Evolutionary conservation across 371 early-diverging fungal genomes (phyloP).

Genomic region (Mortierella sp.): DNA sequence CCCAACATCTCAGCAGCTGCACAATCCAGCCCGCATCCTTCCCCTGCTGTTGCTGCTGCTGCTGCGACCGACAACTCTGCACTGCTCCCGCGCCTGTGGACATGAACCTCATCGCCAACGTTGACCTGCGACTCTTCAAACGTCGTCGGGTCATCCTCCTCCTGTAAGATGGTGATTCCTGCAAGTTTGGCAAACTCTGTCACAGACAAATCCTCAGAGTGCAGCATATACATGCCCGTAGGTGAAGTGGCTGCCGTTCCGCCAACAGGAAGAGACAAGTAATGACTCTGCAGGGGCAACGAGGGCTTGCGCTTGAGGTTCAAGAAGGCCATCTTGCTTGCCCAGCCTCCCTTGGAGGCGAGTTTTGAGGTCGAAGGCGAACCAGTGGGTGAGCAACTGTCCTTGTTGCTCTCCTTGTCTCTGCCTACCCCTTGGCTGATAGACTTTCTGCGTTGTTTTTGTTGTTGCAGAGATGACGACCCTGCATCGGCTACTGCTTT

Average conservation of each 20-base stretch:
- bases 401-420: neutral
- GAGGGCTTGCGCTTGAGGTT: slow-evolving; percentile 22
- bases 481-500: neutral
- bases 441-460: neutral
- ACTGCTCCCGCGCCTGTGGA: neutral
- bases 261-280: slow-evolving; percentile 47
- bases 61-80: neutral
- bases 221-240: slow-evolving; percentile 33
- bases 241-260: slow-evolving; percentile 21
- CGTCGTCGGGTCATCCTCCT: slow-evolving; percentile 23
- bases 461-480: neutral
- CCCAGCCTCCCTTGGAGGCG: slow-evolving; percentile 15
- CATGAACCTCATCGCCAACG: neutral
- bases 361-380: slow-evolving; percentile 21
- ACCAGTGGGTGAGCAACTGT: neutral
- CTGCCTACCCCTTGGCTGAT: neutral
- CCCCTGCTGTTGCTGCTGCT: neutral
- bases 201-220: slow-evolving; percentile 51
- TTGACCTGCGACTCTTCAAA: slow-evolving; percentile 5
- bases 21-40: neutral
- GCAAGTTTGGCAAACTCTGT: slow-evolving; percentile 55
- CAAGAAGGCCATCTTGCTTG: slow-evolving; percentile 28
- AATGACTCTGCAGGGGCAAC: slow-evolving; percentile 21
- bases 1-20: neutral
- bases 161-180: slow-evolving; percentile 53